Conservation (phyloP, 192 early-diverging fungal species). For the Coemansia pectinata region DNA sequence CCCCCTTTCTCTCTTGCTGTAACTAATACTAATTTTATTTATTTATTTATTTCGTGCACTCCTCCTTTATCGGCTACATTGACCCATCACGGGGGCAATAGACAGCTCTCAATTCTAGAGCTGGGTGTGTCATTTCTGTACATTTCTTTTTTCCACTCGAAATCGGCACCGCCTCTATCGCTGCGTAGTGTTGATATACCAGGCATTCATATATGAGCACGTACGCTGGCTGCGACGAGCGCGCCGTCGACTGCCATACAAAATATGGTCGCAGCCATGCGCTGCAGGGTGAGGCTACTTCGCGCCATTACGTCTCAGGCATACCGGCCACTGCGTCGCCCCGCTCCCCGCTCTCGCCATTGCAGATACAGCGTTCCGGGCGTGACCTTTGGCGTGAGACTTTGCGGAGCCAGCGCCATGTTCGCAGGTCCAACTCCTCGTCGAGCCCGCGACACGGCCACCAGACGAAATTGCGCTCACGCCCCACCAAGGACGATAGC, state of each 20-base stretch:
- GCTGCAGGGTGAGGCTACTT: constrained; percentile 1
- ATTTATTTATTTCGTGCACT: background rate
- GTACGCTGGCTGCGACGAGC: background rate
- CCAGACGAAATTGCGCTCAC: background rate
- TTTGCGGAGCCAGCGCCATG: constrained; percentile 13
- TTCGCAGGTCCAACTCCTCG: constrained; percentile 4
- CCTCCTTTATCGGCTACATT: background rate
- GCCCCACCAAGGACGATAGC: constrained; percentile 9
- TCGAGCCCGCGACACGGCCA: constrained; percentile 4
- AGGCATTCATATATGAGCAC: background rate
- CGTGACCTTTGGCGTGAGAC: constrained; percentile 11
- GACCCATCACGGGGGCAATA: constrained; percentile 8
- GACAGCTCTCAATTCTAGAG: background rate
- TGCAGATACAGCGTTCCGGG: background rate
- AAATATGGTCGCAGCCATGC: constrained; percentile 1
- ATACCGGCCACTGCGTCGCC: constrained; percentile 17
- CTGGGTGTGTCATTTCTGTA: constrained; percentile 3
- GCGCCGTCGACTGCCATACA: background rate
- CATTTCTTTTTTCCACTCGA: background rate
- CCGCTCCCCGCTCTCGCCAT: constrained; percentile 25
- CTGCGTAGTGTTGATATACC: background rate
- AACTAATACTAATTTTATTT: constrained; percentile 3
- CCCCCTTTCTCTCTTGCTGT: constrained; percentile 3
- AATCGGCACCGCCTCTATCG: background rate
- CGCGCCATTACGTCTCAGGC: constrained; percentile 9